phyloP scores from a whole-genome alignment of 1,139 yeast genomes.

The Geotrichum armillariae region DNA sequence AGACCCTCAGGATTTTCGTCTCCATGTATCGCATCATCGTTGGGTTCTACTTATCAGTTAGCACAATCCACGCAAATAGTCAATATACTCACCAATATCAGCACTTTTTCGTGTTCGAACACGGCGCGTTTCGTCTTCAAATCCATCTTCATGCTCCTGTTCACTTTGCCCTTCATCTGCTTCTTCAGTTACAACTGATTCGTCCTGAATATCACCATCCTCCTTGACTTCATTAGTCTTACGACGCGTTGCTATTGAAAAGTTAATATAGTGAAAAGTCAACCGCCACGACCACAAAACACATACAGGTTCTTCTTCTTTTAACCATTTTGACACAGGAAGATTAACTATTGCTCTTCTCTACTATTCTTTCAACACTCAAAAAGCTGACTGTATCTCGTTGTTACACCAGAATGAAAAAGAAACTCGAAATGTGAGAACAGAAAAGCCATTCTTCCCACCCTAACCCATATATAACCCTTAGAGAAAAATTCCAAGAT shows the following conservation, averaged over 20 bases:
- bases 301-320: constrained; percentile 27
- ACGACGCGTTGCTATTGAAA: constrained; percentile 16
- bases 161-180: background rate
- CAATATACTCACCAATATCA: background rate
- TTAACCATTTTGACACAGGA: constrained; percentile 13
- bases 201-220: constrained; percentile 15
- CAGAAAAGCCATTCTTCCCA: no score
- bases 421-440: background rate
- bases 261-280: constrained; percentile 1
- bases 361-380: no score
- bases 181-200: constrained; percentile 4
- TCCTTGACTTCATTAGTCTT: constrained; percentile 11
- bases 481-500: background rate
- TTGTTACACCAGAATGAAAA: background rate
- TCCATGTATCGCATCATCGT: constrained; percentile 1
- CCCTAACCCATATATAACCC: background rate
- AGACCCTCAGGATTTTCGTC: constrained; percentile 18
- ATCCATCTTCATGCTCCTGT: constrained; percentile 1
- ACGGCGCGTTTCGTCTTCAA: background rate
- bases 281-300: background rate
- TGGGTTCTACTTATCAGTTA: background rate
- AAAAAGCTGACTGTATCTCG: no score
- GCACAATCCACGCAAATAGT: background rate
- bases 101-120: background rate
- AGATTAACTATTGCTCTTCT: no score